Evolutionary conservation across 2,329 filamentous ascomycete species (phyloP).

Genomic region (Periconia macrospinosa): DNA sequence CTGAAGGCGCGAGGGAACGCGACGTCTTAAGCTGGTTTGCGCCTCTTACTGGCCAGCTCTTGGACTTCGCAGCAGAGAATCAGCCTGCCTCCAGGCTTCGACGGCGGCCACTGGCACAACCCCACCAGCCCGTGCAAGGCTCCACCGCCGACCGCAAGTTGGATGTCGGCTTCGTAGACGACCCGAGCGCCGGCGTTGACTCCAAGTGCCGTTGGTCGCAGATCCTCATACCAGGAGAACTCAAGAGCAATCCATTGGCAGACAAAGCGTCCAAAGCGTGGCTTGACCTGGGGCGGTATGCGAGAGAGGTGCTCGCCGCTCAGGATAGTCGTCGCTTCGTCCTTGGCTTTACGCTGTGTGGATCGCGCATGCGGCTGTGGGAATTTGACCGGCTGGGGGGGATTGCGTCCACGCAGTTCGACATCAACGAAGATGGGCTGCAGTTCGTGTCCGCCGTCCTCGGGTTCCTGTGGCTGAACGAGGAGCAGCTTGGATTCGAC

Average conservation of each 20-base stretch:
- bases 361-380: slow-evolving; percentile 51
- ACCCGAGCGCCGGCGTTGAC: slow-evolving; percentile 16
- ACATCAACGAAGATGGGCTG: slow-evolving; percentile 49
- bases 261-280: slow-evolving; percentile 39
- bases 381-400: slow-evolving; percentile 52
- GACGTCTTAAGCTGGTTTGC: slow-evolving; percentile 25
- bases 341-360: slow-evolving; percentile 53
- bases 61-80: slow-evolving; percentile 5
- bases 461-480: slow-evolving; percentile 47
- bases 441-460: slow-evolving; percentile 47
- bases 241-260: slow-evolving; percentile 50
- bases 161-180: slow-evolving; percentile 27
- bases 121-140: slow-evolving; percentile 22
- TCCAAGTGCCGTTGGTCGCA: slow-evolving; percentile 42
- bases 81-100: slow-evolving; percentile 2
- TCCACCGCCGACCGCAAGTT: slow-evolving; percentile 26
- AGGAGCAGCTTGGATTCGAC: slow-evolving; percentile 49
- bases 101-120: slow-evolving; percentile 9
- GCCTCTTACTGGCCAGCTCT: slow-evolving; percentile 9
- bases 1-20: slow-evolving; percentile 19
- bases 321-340: slow-evolving; percentile 41
- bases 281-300: slow-evolving; percentile 48
- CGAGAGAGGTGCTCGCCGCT: slow-evolving; percentile 47
- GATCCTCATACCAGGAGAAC: slow-evolving; percentile 50
- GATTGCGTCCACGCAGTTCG: slow-evolving; percentile 49